Conservation (phyloP, 1,139 yeast genomes). For the Yamadazyma triangularis region DNA sequence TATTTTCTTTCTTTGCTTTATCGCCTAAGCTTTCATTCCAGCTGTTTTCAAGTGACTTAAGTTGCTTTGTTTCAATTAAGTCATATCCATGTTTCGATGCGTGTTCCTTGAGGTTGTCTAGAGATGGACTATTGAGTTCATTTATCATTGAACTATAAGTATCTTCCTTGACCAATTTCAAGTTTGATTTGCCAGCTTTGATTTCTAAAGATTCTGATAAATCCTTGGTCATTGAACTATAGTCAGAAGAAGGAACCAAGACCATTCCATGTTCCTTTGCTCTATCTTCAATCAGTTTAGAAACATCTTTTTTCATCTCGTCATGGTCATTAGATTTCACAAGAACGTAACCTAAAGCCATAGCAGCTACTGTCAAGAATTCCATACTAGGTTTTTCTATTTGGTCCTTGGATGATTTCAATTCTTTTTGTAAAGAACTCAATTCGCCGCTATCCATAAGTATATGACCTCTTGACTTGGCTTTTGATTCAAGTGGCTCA, state of each 20-base stretch:
- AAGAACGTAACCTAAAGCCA: conserved; percentile 1
- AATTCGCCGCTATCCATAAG: conserved; percentile 6
- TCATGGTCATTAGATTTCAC: conserved; percentile 2
- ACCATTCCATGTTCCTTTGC: conserved; percentile 8
- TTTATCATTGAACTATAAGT: conserved; percentile 10
- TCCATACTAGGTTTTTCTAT: conserved; percentile 1
- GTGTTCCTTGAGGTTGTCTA: conserved; percentile 19
- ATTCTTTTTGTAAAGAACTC: conserved; percentile 6
- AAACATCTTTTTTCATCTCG: conserved; percentile 6
- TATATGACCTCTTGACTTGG: conserved; percentile 10
- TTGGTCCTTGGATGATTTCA: not conserved
- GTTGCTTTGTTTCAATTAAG: conserved; percentile 7
- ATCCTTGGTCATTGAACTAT: conserved; percentile 7
- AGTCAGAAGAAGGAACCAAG: conserved; percentile 6
- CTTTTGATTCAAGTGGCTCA: conserved; percentile 17
- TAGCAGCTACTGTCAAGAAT: not conserved
- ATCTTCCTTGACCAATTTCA: conserved; percentile 12
- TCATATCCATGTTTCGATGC: conserved; percentile 12
- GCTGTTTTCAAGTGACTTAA: conserved; percentile 4
- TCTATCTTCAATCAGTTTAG: not conserved
- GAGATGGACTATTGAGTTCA: conserved; percentile 14
- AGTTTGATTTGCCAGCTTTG: conserved; percentile 15
- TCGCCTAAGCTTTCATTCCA: conserved; percentile 14
- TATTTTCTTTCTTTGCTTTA: conserved; percentile 16
- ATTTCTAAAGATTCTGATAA: conserved; percentile 16